These are phyloP conservation scores for Achaetomiella virescens DNA, from an alignment of 495 filamentous ascomycete species.

Conservation along the genomic window DNA sequence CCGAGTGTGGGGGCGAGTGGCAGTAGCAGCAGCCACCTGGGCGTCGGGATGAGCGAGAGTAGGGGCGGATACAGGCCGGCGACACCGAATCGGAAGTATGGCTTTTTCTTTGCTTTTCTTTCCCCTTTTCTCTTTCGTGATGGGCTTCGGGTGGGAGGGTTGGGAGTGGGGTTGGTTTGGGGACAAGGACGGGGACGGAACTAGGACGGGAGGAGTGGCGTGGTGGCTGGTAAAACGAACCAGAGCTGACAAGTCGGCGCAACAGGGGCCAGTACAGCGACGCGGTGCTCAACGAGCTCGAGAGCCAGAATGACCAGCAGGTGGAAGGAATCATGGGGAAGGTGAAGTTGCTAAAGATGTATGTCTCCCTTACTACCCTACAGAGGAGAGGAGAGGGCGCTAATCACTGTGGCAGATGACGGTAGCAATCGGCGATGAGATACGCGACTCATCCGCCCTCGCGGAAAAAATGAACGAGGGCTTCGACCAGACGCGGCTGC, in stretches of 20 bases:
- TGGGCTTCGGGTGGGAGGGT: background rate
- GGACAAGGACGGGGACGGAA: background rate
- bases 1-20: conserved; percentile 18
- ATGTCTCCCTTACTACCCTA: background rate
- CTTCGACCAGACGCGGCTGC: conserved; percentile 76
- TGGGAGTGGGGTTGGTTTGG: background rate
- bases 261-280: conserved; percentile 82
- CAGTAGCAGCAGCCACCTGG: conserved; percentile 22
- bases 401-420: conserved; percentile 60
- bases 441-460: conserved; percentile 75
- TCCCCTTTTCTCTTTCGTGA: background rate
- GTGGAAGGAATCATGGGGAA: conserved; percentile 86
- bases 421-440: conserved; percentile 87
- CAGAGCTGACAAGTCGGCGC: background rate
- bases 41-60: conserved; percentile 23
- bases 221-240: no score
- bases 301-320: conserved; percentile 90
- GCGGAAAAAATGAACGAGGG: conserved; percentile 85
- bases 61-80: conserved; percentile 48
- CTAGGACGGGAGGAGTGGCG: background rate
- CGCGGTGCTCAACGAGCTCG: conserved; percentile 85
- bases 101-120: background rate
- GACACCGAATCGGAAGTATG: conserved; percentile 77
- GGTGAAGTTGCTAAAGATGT: conserved; percentile 91
- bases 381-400: no score